Base-by-base conservation (phyloP, 805 yeast species). In the Candida ovalis region DNA sequence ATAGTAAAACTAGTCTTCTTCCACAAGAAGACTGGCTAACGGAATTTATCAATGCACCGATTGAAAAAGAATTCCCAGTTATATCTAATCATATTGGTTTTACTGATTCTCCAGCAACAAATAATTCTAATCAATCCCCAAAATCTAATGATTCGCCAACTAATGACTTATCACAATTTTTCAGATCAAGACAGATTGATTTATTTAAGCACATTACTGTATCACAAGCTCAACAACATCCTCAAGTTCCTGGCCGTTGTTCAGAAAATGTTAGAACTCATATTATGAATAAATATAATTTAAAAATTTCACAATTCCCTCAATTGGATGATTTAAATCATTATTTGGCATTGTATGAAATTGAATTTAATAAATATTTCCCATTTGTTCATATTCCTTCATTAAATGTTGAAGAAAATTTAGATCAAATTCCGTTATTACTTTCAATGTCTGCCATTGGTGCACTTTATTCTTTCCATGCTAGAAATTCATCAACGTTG, bases 381-480 rank as follows among this genome's bases (percentile, higher is more conserved):
- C 91, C 95, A 22, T 89, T 90, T 62, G 79, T 91, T 53, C 96
- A 90, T 66, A 69, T 86, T 41, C 87, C 88, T 19, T 77, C 77
- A 43, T 73, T 79, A 51, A 67, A 70, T 42, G 75, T 62, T 24
- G 70, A 69, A 72, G 68, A 75, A 62, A 61, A 75, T 66, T 64
- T 82, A 62, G 64, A 81, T 60, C 70, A 73, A 60, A 72, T 77
- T 45, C 91, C 96, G 2, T 72, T 91, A 41, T 63, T 88, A 5
- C 70, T 90, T 46, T 81, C 95, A 2, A 86, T 90, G 78, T 86
- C 94, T 1, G 84, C 96, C 15, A 80, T 91, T 49, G 98, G 98
- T 39, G 96, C 97, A 0, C 73, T 91, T 21, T 88, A 87, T 59
- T 81, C 88, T 0, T 88, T 86, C 67, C 90, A 86, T 59, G 86